Base-by-base conservation (phyloP, 345 rosid genomes). In the Cochlearia excelsa region DNA sequence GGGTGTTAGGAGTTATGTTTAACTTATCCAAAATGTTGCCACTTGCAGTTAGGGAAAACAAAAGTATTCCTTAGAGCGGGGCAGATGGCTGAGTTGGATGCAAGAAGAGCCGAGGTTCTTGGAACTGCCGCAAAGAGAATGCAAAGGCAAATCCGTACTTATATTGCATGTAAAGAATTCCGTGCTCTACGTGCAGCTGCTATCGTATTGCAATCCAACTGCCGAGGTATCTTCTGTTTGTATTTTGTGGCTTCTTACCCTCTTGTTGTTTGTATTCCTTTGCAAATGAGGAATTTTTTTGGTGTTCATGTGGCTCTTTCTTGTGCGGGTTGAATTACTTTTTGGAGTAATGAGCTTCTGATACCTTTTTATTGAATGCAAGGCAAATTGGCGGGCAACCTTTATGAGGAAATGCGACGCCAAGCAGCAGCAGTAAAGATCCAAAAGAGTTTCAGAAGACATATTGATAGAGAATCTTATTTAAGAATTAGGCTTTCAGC, bases 21-120 rank as follows among this genome's bases (percentile, higher is more conserved):
- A 40, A 53, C 27, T 9, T 53, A 61, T 42, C 43, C 23, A 54
- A 42, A 48, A 49, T 41, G 26, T 16, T 48, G 46, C 54, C 59
- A 37, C 46, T 49, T 65, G 79, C 84, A 93, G 99, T 69, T 93
- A 71, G 99, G 99, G 48, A 93, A 90, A 81, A 73, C 79, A 35
- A 89, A 93, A 73, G 87, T 93, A 51, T 93, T 93, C 80, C 85
- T 93, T 23, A 84, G 99, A 78, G 99, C 99, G 61, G 99, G 99
- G 63, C 99, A 93, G 79, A 93, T 93, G 99, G 99, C 99, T 61
- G 95, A 89, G 74, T 74, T 93, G 75, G 99, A 93, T 78, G 82
- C 99, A 56, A 85, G 99, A 79, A 85, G 99, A 78, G 88, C 99
- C 54, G 95, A 84, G 83, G 92, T 93, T 51, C 96, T 93, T 50